Conservation (phyloP, 2,329 filamentous ascomycete species). For the Microcyclosporella mali region DNA sequence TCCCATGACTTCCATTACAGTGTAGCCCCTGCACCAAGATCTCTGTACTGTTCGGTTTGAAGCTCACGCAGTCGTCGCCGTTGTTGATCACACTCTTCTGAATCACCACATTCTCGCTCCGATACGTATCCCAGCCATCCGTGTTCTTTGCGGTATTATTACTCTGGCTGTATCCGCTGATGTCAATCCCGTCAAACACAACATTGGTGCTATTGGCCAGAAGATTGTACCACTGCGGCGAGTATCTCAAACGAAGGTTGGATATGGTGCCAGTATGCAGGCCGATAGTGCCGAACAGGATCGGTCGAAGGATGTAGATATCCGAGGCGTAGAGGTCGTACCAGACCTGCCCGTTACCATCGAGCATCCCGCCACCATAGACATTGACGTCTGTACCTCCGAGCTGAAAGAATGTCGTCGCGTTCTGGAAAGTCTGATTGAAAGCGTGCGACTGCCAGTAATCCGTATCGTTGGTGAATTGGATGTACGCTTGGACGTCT, state of each 20-base stretch:
- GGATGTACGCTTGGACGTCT: constrained; percentile 55
- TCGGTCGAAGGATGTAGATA: constrained; percentile 53
- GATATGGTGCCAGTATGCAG: constrained; percentile 54
- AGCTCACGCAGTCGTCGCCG: constrained; percentile 65
- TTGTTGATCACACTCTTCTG: constrained; percentile 61
- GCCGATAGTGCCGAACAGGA: constrained; percentile 53
- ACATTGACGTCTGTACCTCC: constrained; percentile 62
- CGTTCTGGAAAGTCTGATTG: constrained; percentile 60
- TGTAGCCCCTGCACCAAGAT: constrained; percentile 60
- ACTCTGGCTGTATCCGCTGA: constrained; percentile 50
- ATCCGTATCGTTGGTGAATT: constrained; percentile 60
- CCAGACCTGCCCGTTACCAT: constrained; percentile 61
- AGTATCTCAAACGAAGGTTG: constrained; percentile 56
- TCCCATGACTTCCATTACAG: constrained; percentile 66
- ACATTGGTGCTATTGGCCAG: constrained; percentile 61
- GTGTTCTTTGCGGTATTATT: constrained; percentile 58
- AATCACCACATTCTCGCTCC: constrained; percentile 52
- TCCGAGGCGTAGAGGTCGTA: constrained; percentile 57
- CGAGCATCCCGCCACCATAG: constrained; percentile 58
- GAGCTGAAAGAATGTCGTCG: constrained; percentile 60
- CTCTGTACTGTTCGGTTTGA: constrained; percentile 67
- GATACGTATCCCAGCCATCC: constrained; percentile 48
- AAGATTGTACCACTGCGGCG: constrained; percentile 58
- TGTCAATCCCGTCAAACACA: constrained; percentile 57
- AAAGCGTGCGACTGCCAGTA: constrained; percentile 64